These are phyloP conservation scores for Tolypocladium album DNA, from an alignment of 2,329 filamentous ascomycete species.

Conservation along the genomic window DNA sequence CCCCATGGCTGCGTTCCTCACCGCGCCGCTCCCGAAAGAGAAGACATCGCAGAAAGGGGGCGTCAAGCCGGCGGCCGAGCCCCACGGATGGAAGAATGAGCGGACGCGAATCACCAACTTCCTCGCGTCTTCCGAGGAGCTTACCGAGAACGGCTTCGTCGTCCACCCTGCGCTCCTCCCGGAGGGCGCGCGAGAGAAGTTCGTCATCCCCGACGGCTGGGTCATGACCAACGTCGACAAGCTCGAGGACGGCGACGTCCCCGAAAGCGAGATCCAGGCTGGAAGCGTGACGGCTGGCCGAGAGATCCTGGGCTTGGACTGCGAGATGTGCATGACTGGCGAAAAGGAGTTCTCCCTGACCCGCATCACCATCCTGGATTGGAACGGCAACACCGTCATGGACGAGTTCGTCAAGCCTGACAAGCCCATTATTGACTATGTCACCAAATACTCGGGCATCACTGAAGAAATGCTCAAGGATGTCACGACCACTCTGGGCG, in stretches of 20 bases:
- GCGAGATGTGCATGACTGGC: conserved; percentile 92
- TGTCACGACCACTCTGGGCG: conserved; percentile 71
- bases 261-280: conserved; percentile 60
- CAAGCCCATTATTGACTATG: conserved; percentile 81
- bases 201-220: conserved; percentile 61
- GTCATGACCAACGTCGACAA: conserved; percentile 62
- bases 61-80: conserved; percentile 50
- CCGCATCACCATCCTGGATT: conserved; percentile 75
- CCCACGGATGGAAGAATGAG: conserved; percentile 59
- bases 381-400: conserved; percentile 72
- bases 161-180: conserved; percentile 70
- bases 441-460: conserved; percentile 88
- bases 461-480: conserved; percentile 73
- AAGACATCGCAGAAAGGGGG: conserved; percentile 44
- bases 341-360: conserved; percentile 74
- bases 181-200: conserved; percentile 42
- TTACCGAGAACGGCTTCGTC: conserved; percentile 74
- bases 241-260: conserved; percentile 56
- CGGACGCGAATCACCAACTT: conserved; percentile 77
- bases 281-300: conserved; percentile 79
- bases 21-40: conserved; percentile 59
- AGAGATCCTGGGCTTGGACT: conserved; percentile 74
- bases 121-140: conserved; percentile 59
- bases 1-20: conserved; percentile 74
- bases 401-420: conserved; percentile 89